phyloP scores from a whole-genome alignment of 345 rosid species.

The Clausena lansium region DNA sequence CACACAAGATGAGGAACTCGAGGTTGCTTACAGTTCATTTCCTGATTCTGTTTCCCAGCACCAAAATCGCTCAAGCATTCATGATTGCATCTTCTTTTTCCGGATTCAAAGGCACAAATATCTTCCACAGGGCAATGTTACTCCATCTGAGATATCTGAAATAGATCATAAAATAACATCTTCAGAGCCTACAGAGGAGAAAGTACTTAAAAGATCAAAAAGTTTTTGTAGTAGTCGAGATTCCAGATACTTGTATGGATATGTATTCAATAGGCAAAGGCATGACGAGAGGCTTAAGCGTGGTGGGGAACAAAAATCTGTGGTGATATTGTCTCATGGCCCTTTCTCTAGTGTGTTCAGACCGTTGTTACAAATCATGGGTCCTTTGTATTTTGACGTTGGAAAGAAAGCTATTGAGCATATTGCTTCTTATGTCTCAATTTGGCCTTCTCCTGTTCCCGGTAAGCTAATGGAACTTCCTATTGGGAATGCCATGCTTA shows the following conservation, averaged over 20 bases:
- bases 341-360: conserved; percentile 87
- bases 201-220: conserved; percentile 14
- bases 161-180: conserved; percentile 29
- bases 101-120: conserved; percentile 62
- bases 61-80: conserved; percentile 86
- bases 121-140: conserved; percentile 27
- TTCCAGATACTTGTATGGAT: conserved; percentile 70
- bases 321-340: conserved; percentile 76
- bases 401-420: conserved; percentile 87
- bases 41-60: conserved; percentile 94
- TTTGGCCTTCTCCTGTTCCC: conserved; percentile 85
- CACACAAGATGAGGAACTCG: conserved; percentile 80
- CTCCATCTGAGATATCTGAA: conserved; percentile 32
- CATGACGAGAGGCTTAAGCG: conserved; percentile 94
- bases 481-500: conserved; percentile 86
- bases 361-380: conserved; percentile 93
- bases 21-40: conserved; percentile 88
- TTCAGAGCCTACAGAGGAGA: conserved; percentile 24
- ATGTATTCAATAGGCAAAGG: conserved; percentile 90
- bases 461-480: conserved; percentile 95
- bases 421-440: conserved; percentile 80
- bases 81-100: conserved; percentile 96
- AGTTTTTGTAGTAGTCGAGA: conserved; percentile 12
- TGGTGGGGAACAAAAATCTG: conserved; percentile 97
- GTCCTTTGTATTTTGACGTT: conserved; percentile 83